Evolutionary conservation across 176 grass and related monocot species (phyloP), one percentile per base, ranked within the genome.

Genomic region (Zoysia pacifica): DNA sequence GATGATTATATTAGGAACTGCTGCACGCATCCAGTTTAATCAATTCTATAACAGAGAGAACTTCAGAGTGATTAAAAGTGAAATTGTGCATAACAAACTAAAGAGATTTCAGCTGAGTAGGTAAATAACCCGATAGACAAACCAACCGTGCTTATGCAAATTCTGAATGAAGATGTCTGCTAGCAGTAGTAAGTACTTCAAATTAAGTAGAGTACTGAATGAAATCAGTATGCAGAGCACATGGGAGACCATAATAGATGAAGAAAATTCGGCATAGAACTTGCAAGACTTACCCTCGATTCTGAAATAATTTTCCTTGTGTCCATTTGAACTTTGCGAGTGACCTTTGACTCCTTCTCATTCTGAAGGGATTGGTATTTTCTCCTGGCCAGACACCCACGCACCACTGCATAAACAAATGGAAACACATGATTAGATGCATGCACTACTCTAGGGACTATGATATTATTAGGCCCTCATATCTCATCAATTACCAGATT

Each of bases 381-480:
- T 54, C 84, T 95, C 88, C 88, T 93, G 11, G 58, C 88, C 69
- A 99, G 59, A 47, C 65, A 93, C 71, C 93, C 88, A 84, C 97
- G 93, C 59, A 91, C 86, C 71, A 88, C 92, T 99, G 39, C 72
- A 81, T 60, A 71, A 86, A 81, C 48, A 85, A 75, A 78, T 5
- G 37, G 18, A 54, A 84, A 51, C 35, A 86, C 42, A 86, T 69
- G 69, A 70, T 86, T 44, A 71, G 64, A 87, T 50, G 40, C 18
- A 76, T 80, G 44, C 48, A 78, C 40, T 53, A 65, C n/a, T 75
- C 10, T 84, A 75, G 13, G 62, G 19, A 73, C 49, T 82, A 52
- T 84, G 46, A 58, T 60, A 41, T 39, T 63, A 60, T 3, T 81
- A 81, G 40, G 15, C 62, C 55, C 19, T 42, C 67, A 62, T 48